Evolutionary conservation across 2,329 filamentous ascomycete genomes (phyloP).

Genomic region (Coniochaeta hoffmannii): DNA sequence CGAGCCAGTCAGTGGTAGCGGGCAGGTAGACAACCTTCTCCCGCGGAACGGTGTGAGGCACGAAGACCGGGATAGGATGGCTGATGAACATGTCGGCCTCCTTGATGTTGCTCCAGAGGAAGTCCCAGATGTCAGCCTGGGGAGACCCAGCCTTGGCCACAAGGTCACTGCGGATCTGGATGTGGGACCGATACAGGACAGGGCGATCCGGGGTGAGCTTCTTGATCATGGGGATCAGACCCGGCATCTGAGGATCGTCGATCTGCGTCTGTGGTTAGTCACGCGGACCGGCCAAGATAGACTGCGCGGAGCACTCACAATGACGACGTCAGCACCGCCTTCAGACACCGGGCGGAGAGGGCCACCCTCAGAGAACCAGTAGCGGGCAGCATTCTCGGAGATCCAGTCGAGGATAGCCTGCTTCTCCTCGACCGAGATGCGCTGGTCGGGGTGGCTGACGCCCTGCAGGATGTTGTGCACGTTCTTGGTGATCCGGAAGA

Average conservation of each 20-base stretch:
- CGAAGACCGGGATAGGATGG: slow-evolving; percentile 70
- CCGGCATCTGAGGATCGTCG: slow-evolving; percentile 81
- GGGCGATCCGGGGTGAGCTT: slow-evolving; percentile 62
- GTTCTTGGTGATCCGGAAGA: slow-evolving; percentile 80
- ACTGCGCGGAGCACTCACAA: slow-evolving; percentile 34
- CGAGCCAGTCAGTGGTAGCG: slow-evolving; percentile 77
- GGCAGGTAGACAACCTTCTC: slow-evolving; percentile 68
- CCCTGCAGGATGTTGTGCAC: slow-evolving; percentile 86
- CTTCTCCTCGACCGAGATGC: slow-evolving; percentile 57
- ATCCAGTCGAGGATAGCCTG: slow-evolving; percentile 64
- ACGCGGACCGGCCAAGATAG: not conserved
- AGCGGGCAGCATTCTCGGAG: slow-evolving; percentile 62
- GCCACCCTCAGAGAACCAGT: slow-evolving; percentile 63
- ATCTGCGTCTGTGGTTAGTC: slow-evolving; percentile 36
- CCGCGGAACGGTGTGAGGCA: slow-evolving; percentile 58
- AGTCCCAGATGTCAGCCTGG: slow-evolving; percentile 67
- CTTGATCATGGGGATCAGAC: slow-evolving; percentile 69
- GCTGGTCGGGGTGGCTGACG: slow-evolving; percentile 57
- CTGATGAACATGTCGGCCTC: slow-evolving; percentile 72
- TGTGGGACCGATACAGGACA: slow-evolving; percentile 75
- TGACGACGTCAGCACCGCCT: slow-evolving; percentile 68
- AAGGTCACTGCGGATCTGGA: slow-evolving; percentile 72
- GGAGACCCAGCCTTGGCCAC: slow-evolving; percentile 55
- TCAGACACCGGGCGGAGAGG: slow-evolving; percentile 57
- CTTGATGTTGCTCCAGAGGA: slow-evolving; percentile 65